Base-by-base conservation (phyloP, 805 yeast genomes). In the Suhomyces faveliae region DNA sequence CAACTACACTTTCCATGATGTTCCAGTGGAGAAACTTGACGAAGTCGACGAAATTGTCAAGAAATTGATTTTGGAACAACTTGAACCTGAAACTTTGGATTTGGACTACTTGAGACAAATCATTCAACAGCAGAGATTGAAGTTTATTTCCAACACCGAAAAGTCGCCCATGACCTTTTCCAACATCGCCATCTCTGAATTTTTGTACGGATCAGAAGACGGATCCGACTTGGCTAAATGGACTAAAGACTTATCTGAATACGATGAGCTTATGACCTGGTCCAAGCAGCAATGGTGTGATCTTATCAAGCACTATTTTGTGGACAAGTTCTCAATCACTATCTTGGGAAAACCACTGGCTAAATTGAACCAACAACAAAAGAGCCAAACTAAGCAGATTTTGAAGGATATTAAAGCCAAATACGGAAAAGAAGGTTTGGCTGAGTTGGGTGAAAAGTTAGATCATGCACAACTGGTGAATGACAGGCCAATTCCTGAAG, bases 401-500 rank as follows among this genome's bases (percentile, higher is more conserved):
- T 50, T 76, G 3, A 64, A 74, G 37, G 75, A 77, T 10, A 80
- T 89, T 62, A 74, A 74, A 46, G 63, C 60, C 2, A 63, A 70
- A 17, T 73, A 79, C 46, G 92, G 91, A 12, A 72, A 74, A 38
- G 72, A 72, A 0, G 96, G 94, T 0, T 77, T 87, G 38, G 64
- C 67, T 13, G 58, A 76, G 30, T 66, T 88, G 37, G 79, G 69
- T 10, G 62, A 74, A 21, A 70, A 71, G 43, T 70, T 94, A 35
- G 74, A 82, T 21, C 51, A 60, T 0, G 97, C 97, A 0, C 84
- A 81, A 56, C 71, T 62, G 2, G 74, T 72, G 41, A 92, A 92
- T 63, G 87, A 89, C 60, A 68, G 59, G n/a, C 85, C 87, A 19
- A 86, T 94, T 51, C 97, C 98, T 0, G 76, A 79, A 9, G 76